These are phyloP conservation scores for Sporothrix pallida DNA, from an alignment of 2,329 filamentous ascomycete genomes.

Conservation along the genomic window DNA sequence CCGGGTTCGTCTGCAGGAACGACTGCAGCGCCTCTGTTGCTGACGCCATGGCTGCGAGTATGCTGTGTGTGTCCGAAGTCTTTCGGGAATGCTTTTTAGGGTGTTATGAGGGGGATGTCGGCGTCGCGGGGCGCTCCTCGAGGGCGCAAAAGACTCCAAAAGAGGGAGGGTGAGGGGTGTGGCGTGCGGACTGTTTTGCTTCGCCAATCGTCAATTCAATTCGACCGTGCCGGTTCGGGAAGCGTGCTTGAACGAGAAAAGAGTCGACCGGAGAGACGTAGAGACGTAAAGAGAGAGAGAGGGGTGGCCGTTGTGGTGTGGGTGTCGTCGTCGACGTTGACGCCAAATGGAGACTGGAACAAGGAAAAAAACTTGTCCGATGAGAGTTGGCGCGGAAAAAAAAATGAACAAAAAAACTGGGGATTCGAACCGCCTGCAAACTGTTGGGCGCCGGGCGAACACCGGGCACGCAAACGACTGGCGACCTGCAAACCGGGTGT, in stretches of 20 bases:
- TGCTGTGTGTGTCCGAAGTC: background rate
- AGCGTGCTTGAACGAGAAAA: background rate
- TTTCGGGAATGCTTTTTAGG: too few relatives aligned
- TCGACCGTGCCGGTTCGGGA: slow-evolving; percentile 14
- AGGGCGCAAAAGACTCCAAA: background rate
- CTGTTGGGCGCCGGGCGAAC: background rate
- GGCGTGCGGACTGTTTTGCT: slow-evolving; percentile 4
- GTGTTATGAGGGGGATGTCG: background rate
- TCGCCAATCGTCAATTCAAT: slow-evolving; percentile 29
- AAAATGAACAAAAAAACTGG: slow-evolving; percentile 34
- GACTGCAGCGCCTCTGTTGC: slow-evolving; percentile 58
- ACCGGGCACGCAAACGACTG: background rate
- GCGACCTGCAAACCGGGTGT: background rate
- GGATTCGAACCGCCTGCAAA: slow-evolving; percentile 22
- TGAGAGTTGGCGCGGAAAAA: slow-evolving; percentile 34
- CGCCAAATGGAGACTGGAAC: slow-evolving; percentile 33
- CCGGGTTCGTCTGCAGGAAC: slow-evolving; percentile 75
- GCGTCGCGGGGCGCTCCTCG: background rate
- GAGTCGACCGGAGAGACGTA: background rate
- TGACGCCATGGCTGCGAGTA: slow-evolving; percentile 54
- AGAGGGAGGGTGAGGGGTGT: background rate
- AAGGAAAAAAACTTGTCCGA: slow-evolving; percentile 36
- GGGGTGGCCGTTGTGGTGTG: slow-evolving; percentile 17
- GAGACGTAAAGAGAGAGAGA: slow-evolving; percentile 6
- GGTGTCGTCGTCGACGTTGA: slow-evolving; percentile 28